A percentile compares a stretch with the other conserved stretches of the same genome.
Conservation (phyloP, 768 basidiomycete genomes). For the Mrakia gelida region DNA sequence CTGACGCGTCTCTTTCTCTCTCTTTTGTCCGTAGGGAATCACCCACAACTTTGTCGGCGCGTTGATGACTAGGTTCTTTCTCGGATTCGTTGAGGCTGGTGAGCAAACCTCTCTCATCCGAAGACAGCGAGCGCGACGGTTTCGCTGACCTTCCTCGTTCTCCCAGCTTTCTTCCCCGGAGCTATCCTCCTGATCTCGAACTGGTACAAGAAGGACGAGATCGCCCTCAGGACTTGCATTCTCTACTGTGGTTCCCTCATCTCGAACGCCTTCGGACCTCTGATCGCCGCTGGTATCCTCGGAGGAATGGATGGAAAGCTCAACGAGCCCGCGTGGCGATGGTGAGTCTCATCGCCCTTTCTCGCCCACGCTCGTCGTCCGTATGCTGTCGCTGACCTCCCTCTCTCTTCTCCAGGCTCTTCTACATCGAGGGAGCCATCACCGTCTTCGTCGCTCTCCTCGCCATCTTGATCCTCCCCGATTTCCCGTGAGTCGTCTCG, state of each 20-base stretch:
- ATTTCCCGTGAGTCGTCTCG: constrained; percentile 13
- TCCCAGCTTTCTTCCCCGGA: constrained; percentile 35
- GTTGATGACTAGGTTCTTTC: constrained; percentile 58
- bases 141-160: too few relatives aligned
- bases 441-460: constrained; percentile 59
- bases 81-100: constrained; percentile 64
- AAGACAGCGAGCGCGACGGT: too few relatives aligned
- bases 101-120: too few relatives aligned
- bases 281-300: constrained; percentile 60
- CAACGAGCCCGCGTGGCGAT: constrained; percentile 71
- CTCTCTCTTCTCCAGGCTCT: constrained; percentile 55
- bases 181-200: constrained; percentile 61
- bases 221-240: constrained; percentile 53
- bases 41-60: constrained; percentile 56
- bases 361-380: too few relatives aligned
- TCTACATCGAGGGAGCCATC: constrained; percentile 68
- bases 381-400: constrained; percentile 18
- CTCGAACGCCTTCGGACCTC: constrained; percentile 74
- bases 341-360: constrained; percentile 37
- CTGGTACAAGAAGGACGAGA: constrained; percentile 69
- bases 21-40: constrained; percentile 33
- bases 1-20: background rate
- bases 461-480: constrained; percentile 48
- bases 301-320: constrained; percentile 64
- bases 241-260: constrained; percentile 69